phyloP scores from a whole-genome alignment of 768 basidiomycete genomes.

The Amanita inopinata region DNA sequence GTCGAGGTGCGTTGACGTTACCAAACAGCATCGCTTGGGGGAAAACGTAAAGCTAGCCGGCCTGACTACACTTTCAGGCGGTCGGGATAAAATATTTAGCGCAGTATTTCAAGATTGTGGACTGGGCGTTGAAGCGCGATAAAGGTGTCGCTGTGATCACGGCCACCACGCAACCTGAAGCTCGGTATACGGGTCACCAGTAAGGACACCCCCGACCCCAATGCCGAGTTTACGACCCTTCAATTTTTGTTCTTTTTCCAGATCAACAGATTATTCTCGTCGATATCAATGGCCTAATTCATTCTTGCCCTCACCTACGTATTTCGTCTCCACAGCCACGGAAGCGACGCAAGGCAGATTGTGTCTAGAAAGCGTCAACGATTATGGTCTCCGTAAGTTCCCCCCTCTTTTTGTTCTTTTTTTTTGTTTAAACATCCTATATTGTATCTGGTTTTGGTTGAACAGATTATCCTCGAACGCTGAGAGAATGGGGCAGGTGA shows the following conservation, averaged over 20 bases:
- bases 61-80: constrained; percentile 5
- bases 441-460: too few species aligned
- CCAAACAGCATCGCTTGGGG: too few species aligned
- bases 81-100: constrained; percentile 10
- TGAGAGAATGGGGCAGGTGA: constrained; percentile 23
- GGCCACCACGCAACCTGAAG: constrained; percentile 18
- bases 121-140: constrained; percentile 28
- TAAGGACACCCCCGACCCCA: neutral
- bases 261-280: constrained; percentile 18
- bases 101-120: constrained; percentile 25
- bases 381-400: constrained; percentile 15
- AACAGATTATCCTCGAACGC: constrained; percentile 15
- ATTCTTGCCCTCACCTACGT: constrained; percentile 15
- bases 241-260: too few species aligned
- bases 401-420: too few species aligned
- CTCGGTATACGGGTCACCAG: constrained; percentile 11
- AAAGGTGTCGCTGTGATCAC: constrained; percentile 22
- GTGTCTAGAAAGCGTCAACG: constrained; percentile 15
- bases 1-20: constrained; percentile 21
- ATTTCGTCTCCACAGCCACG: constrained; percentile 12
- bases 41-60: too few species aligned
- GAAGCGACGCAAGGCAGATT: constrained; percentile 14
- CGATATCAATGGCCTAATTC: constrained; percentile 22
- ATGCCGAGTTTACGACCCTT: too few species aligned
- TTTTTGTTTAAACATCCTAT: too few species aligned